Conservation (phyloP, 192 early-diverging fungal genomes). For the Linnemannia elongata region DNA sequence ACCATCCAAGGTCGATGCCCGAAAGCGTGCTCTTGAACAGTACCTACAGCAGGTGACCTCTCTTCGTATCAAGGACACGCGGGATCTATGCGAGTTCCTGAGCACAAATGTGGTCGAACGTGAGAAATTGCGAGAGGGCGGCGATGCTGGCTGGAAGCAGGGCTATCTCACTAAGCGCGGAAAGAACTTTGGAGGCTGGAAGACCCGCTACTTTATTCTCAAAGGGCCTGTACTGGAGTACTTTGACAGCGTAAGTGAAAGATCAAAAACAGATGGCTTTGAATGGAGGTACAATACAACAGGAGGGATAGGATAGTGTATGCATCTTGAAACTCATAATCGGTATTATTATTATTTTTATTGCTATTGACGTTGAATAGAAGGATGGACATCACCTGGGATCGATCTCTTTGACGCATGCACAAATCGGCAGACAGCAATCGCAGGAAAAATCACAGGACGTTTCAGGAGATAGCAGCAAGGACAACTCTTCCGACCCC, state of each 20-base stretch:
- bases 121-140: conserved; percentile 25
- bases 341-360: conserved; percentile 29
- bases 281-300: not conserved
- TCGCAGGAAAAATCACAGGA: conserved; percentile 41
- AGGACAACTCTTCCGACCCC: conserved; percentile 58
- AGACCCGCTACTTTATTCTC: conserved; percentile 88
- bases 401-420: conserved; percentile 81
- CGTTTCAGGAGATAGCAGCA: conserved; percentile 14
- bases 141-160: conserved; percentile 76
- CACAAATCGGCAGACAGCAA: conserved; percentile 75
- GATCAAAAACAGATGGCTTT: not conserved
- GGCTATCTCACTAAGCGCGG: conserved; percentile 93
- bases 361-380: conserved; percentile 47
- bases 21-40: conserved; percentile 88
- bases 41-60: conserved; percentile 83
- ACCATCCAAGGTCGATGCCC: conserved; percentile 89
- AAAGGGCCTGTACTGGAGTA: conserved; percentile 81
- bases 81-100: conserved; percentile 82
- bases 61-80: conserved; percentile 71
- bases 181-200: conserved; percentile 99
- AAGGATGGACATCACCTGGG: conserved; percentile 81
- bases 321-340: not conserved
- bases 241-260: conserved; percentile 76
- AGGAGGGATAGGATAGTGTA: not conserved
- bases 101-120: conserved; percentile 77